Evolutionary conservation across 805 yeast genomes (phyloP).

Genomic region (Candida caryicola): DNA sequence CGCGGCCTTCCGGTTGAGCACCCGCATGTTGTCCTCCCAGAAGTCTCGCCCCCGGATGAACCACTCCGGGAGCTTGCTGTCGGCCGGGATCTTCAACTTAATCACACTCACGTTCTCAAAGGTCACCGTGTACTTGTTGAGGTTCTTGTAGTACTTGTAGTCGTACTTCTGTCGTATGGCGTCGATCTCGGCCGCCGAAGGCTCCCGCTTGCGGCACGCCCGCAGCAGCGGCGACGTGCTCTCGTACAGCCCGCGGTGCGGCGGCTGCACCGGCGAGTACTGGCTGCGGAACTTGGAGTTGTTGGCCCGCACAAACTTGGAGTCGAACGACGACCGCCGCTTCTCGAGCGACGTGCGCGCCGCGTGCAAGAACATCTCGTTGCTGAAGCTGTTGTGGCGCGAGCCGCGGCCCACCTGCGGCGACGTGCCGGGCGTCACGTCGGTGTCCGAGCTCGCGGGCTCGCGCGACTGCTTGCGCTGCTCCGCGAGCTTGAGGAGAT

Average conservation of each 20-base stretch:
- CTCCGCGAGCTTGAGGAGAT: conserved; percentile 54
- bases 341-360: conserved; percentile 21
- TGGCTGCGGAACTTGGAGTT: conserved; percentile 17
- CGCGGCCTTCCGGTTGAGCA: no score
- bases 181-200: conserved; percentile 8
- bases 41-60: conserved; percentile 57
- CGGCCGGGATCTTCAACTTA: conserved; percentile 56
- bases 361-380: conserved; percentile 16
- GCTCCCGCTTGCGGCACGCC: conserved; percentile 7
- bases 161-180: conserved; percentile 23
- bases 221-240: conserved; percentile 5
- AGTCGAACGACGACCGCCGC: conserved; percentile 34
- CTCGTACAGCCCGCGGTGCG: conserved; percentile 3
- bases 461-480: conserved; percentile 36
- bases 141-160: conserved; percentile 42
- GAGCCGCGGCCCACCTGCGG: conserved; percentile 21
- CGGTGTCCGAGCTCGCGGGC: conserved; percentile 9
- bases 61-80: conserved; percentile 71
- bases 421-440: conserved; percentile 30
- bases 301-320: conserved; percentile 18
- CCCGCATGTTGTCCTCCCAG: conserved; percentile 58
- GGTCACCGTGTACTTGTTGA: conserved; percentile 28
- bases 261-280: conserved; percentile 4
- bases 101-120: conserved; percentile 39
- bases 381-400: conserved; percentile 21